Percentiles rank a stretch among this genome's conserved stretches.
Conservation (phyloP, 2,329 filamentous ascomycete genomes). For the Eurotiales sp. region DNA sequence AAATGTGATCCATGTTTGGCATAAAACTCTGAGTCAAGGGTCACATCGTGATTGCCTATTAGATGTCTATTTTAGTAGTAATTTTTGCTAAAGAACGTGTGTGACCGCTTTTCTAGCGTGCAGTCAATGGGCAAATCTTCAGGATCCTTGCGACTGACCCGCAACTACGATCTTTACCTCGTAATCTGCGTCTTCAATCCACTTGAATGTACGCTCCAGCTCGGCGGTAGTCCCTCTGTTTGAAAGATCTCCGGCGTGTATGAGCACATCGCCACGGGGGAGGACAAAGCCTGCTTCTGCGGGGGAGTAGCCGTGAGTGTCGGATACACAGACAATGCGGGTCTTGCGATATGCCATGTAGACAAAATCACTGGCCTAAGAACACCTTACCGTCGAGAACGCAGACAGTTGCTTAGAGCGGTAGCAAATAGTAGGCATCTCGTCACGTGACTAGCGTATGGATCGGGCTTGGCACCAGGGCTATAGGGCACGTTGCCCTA, state of each 20-base stretch:
- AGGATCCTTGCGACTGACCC: constrained; percentile 34
- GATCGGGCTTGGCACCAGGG: background rate
- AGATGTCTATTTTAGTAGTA: constrained; percentile 5
- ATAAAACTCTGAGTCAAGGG: constrained; percentile 50
- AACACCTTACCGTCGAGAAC: background rate
- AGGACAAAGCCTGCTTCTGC: constrained; percentile 47
- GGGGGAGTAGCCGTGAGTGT: constrained; percentile 55
- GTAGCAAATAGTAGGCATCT: background rate
- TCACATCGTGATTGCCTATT: constrained; percentile 57
- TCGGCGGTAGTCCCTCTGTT: constrained; percentile 53
- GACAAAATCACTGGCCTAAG: too few relatives aligned
- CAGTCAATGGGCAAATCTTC: background rate
- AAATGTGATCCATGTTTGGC: constrained; percentile 37
- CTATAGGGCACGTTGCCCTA: constrained; percentile 29
- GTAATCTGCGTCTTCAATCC: constrained; percentile 52
- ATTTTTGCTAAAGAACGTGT: background rate
- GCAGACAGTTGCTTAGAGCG: background rate
- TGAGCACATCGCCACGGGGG: constrained; percentile 55
- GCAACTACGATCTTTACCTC: constrained; percentile 55
- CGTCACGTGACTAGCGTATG: background rate
- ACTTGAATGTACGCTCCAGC: constrained; percentile 49
- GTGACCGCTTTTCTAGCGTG: background rate
- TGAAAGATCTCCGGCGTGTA: constrained; percentile 58
- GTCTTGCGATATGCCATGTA: constrained; percentile 36
- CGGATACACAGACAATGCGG: constrained; percentile 57